Percentiles rank a stretch among this genome's conserved stretches.
Conservation (phyloP, 1,139 yeast species). For the Sugiyamaella castrensis region DNA sequence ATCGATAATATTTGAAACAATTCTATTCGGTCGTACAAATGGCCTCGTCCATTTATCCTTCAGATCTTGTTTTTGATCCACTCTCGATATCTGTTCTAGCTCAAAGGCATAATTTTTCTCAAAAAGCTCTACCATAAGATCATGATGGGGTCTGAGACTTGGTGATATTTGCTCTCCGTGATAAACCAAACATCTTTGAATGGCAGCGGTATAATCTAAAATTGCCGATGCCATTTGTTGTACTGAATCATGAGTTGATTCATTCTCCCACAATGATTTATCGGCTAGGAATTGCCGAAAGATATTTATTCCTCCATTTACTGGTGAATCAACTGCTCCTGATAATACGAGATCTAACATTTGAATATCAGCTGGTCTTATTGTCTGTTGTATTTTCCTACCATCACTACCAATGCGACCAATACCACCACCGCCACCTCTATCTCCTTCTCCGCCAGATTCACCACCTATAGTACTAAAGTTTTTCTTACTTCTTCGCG, state of each 20-base stretch:
- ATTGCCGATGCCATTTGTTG: constrained; percentile 43
- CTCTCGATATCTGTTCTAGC: constrained; percentile 38
- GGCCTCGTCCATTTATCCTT: constrained; percentile 4
- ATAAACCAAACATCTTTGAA: constrained; percentile 63
- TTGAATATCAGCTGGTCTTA: constrained; percentile 6
- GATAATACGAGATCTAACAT: constrained; percentile 66
- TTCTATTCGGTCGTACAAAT: constrained; percentile 3
- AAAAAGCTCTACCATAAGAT: constrained; percentile 60
- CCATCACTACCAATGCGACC: constrained; percentile 18
- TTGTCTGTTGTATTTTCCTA: too few relatives aligned
- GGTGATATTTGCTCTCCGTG: constrained; percentile 68
- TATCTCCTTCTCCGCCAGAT: too few relatives aligned
- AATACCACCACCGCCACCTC: neutral
- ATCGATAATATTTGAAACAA: neutral
- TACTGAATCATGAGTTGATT: constrained; percentile 43
- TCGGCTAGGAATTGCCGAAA: constrained; percentile 63
- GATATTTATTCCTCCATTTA: constrained; percentile 88
- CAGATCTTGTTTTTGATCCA: neutral
- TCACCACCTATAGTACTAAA: neutral
- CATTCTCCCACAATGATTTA: constrained; percentile 20
- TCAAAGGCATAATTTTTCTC: constrained; percentile 68
- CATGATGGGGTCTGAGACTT: constrained; percentile 59
- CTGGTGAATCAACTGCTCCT: constrained; percentile 91
- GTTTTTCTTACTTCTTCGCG: neutral
- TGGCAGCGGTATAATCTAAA: constrained; percentile 63